Base-by-base conservation (phyloP, 2,329 filamentous ascomycete species). In the Chaetomiaceae sp. region DNA sequence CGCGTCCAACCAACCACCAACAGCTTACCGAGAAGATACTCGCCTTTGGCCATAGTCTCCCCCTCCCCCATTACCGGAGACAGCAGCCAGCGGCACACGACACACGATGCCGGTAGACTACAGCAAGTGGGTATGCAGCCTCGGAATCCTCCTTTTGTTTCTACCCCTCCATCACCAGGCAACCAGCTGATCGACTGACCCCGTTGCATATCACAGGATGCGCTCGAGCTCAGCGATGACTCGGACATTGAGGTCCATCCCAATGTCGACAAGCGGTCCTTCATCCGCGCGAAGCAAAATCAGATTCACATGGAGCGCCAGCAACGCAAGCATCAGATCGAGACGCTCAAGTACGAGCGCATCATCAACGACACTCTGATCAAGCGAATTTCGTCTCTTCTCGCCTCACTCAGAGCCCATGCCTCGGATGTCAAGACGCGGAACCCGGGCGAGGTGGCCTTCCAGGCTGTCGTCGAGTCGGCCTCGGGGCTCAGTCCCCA, bases 171-270 rank as follows among this genome's bases (percentile, higher is more conserved):
- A 38, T 18, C 24, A n/a, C 14, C 9, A 43, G 10, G 19, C 24
- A 47, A 43, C 38, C n/a, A 39, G 41, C 48, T 51, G 41, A 52
- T 50, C 39, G 19, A 24, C 22, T 9, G 9, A 24, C 22, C 22
- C 5, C 22, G 42, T 43, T 47, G 15, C 19, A n/a, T 37, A 43
- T n/a, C 22, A 50, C 37, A 87, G 83, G 86, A 97, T 65, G 84
- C 86, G 49, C 79, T 98, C 62, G 93, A 98, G 81, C 83, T 98
- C 63, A 95, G 88, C 62, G 93, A 98, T 68, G 93, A 98, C 69
- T 96, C 89, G 42, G 93, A 98, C 62, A 84, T 98, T 60, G 93
- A 98, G 71, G 93, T 97, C 42, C 93, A 98, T 68, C 93, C 93
- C 50, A 98, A 98, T 65, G 93, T 98, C 65, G 93, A 98, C 72